Evolutionary conservation across 495 filamentous ascomycete species (phyloP), one percentile per base, ranked within the genome.

Genomic region (Tuber aestivum): DNA sequence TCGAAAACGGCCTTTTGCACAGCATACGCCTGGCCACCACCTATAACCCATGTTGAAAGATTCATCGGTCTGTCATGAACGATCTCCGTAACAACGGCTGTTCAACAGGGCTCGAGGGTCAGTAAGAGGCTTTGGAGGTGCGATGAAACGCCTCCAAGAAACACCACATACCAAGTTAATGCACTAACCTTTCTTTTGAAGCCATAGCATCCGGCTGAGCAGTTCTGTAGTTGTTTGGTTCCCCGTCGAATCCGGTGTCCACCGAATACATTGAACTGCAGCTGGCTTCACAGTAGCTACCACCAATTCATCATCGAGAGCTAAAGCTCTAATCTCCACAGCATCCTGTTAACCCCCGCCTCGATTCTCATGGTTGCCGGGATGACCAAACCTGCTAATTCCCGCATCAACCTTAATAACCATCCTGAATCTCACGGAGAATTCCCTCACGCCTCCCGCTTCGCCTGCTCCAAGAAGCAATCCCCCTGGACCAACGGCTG

Each of bases 331-430:
- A 79, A 45, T 73, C n/a, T 40, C 18, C 16, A 14, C 70, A 76
- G 37, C 16, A 14, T 74, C 9, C n/a, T 69, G 21, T 32, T 44
- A 41, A 32, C 42, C 27, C 23, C 40, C 27, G 41, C 32, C 12
- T 38, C 41, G 50, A 16, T 72, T 35, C 23, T 37, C 37, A 38
- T 45, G 27, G 70, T 73, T 12, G 23, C 72, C 72, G 9, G n/a
- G 71, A 70, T 45, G 41, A 21, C 70, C 61, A 71, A 74, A 83
- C 78, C 87, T 89, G 42, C 90, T 90, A 77, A 99, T 97, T 2
- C 96, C 96, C 14, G 96, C 96, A 84, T 99, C 95, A 35, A 99
- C 93, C 84, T 96, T 96, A 75, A 99, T 97, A 37, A 96, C 94
- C 93, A 97, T 97, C 72, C 95, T 88, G 85, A 99, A 98, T 32